Conservation (phyloP, 345 rosid genomes). For the Xanthoceras sorbifolium region DNA sequence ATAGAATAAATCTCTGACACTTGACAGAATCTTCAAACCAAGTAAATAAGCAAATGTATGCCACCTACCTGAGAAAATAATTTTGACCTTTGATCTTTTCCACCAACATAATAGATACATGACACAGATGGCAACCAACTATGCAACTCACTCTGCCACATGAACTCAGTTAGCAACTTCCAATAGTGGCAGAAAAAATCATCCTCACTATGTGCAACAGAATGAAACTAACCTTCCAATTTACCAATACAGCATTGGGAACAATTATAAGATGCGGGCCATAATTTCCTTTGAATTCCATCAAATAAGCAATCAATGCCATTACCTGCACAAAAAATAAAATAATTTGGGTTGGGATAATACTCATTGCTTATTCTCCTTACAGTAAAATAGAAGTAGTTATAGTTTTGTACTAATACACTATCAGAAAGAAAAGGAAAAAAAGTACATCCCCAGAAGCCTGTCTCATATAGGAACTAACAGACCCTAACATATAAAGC, state of each 20-base stretch:
- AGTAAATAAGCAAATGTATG: not conserved
- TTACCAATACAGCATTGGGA: constrained; percentile 97
- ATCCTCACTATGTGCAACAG: not conserved
- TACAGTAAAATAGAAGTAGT: constrained; percentile 4
- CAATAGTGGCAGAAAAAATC: constrained; percentile 18
- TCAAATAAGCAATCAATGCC: constrained; percentile 98
- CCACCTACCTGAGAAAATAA: constrained; percentile 85
- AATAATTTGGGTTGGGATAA: constrained; percentile 22
- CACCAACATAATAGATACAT: constrained; percentile 95
- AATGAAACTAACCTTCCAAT: constrained; percentile 88
- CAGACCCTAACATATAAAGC: not conserved
- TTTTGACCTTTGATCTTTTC: constrained; percentile 91
- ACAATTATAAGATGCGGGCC: constrained; percentile 99
- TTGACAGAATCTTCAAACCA: constrained; percentile 16
- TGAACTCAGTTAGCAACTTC: constrained; percentile 22
- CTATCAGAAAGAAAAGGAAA: constrained; percentile 8
- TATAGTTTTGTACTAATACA: constrained; percentile 5
- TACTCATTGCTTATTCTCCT: constrained; percentile 16
- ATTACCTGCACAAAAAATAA: constrained; percentile 65
- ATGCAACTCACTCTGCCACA: constrained; percentile 89
- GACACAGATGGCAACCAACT: constrained; percentile 97
- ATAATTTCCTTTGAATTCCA: constrained; percentile 99
- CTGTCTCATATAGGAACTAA: not conserved
- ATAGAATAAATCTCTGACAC: constrained; percentile 25
- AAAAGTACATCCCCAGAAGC: not conserved